A percentile compares a stretch with the other conserved stretches of the same genome.
Conservation (phyloP, 352 stramenopile species). For the Pythium scleroteichum region DNA sequence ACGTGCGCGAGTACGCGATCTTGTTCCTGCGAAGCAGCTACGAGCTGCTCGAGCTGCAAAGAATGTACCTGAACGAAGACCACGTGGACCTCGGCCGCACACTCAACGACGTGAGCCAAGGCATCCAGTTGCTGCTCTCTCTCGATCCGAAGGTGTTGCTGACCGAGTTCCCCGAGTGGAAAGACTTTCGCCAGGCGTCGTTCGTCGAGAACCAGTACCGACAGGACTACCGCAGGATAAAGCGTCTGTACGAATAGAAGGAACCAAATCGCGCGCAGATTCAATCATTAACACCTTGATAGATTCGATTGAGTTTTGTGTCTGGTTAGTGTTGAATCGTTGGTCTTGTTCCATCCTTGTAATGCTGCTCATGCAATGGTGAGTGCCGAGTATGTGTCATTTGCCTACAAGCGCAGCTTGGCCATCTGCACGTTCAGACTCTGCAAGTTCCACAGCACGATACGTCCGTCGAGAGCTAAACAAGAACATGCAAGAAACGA, state of each 20-base stretch:
- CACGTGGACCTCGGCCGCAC: constrained; percentile 92
- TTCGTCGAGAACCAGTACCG: constrained; percentile 88
- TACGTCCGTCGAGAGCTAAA: constrained; percentile 75
- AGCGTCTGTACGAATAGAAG: constrained; percentile 87
- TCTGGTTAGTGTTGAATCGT: neutral
- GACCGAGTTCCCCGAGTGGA: constrained; percentile 83
- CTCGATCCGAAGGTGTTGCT: constrained; percentile 84
- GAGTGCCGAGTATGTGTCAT: neutral
- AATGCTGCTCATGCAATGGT: neutral
- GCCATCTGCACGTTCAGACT: constrained; percentile 76
- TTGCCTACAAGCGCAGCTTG: constrained; percentile 71
- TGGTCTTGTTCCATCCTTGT: neutral
- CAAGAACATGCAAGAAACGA: neutral
- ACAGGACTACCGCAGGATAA: constrained; percentile 91
- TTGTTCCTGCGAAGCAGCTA: constrained; percentile 87
- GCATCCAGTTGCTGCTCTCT: constrained; percentile 89
- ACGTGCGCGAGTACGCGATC: constrained; percentile 84
- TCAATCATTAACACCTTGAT: neutral
- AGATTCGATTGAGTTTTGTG: neutral
- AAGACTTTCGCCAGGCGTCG: constrained; percentile 87
- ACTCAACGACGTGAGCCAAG: constrained; percentile 91
- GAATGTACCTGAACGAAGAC: constrained; percentile 73
- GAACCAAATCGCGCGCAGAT: neutral
- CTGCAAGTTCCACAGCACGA: constrained; percentile 79
- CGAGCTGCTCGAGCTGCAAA: constrained; percentile 89